phyloP scores from a whole-genome alignment of 768 basidiomycete species.

The Panaeolus cyanescens region DNA sequence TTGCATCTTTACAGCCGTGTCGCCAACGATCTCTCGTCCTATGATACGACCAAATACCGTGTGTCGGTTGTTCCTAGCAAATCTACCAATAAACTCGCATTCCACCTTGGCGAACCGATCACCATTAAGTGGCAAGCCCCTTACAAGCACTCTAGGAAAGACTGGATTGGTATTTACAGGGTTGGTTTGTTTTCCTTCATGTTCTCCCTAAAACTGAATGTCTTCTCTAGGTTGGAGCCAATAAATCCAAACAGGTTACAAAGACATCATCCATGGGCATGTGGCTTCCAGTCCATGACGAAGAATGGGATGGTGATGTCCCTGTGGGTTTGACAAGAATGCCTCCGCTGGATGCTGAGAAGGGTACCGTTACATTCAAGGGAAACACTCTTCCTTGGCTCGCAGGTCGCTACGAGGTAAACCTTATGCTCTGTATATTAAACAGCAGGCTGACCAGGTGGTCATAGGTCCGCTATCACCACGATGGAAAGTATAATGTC shows the following conservation, averaged over 20 bases:
- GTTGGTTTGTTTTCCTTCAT: slow-evolving; percentile 37
- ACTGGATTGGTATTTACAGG: slow-evolving; percentile 95
- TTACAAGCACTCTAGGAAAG: slow-evolving; percentile 79
- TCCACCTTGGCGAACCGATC: slow-evolving; percentile 92
- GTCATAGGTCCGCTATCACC: slow-evolving; percentile 81
- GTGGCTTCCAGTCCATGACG: slow-evolving; percentile 90
- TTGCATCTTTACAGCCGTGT: slow-evolving; percentile 55
- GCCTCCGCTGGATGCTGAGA: slow-evolving; percentile 43
- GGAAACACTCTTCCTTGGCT: slow-evolving; percentile 85
- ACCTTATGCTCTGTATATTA: slow-evolving; percentile 7
- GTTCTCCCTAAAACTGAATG: slow-evolving; percentile 3
- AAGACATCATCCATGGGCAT: slow-evolving; percentile 82
- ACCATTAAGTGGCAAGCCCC: slow-evolving; percentile 87
- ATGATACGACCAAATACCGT: slow-evolving; percentile 80
- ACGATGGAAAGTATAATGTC: slow-evolving; percentile 97
- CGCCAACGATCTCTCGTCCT: slow-evolving; percentile 76
- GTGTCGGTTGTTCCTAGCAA: slow-evolving; percentile 57
- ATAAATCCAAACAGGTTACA: slow-evolving; percentile 81
- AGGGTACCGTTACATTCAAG: slow-evolving; percentile 73
- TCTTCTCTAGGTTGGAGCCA: slow-evolving; percentile 73
- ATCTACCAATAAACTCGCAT: slow-evolving; percentile 54
- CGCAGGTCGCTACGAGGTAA: slow-evolving; percentile 84
- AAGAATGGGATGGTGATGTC: slow-evolving; percentile 92
- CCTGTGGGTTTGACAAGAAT: slow-evolving; percentile 51
- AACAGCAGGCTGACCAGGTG: not conserved